These are phyloP conservation scores for Suillus sp. DNA, from an alignment of 768 basidiomycete species.

Conservation along the genomic window DNA sequence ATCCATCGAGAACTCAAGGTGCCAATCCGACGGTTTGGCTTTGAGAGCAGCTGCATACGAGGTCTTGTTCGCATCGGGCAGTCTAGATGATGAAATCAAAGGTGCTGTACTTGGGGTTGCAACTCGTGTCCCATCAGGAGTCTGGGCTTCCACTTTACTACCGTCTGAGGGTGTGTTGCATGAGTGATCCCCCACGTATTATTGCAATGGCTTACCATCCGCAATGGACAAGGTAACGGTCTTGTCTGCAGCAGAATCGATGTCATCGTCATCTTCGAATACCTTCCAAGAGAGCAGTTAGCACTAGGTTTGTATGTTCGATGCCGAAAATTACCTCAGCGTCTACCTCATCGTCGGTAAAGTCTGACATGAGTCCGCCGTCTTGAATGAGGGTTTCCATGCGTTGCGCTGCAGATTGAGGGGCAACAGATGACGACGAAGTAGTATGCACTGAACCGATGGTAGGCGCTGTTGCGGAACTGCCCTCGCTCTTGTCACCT, in stretches of 20 bases:
- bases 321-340: constrained; percentile 53
- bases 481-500: constrained; percentile 19
- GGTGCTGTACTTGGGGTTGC: constrained; percentile 73
- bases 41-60: constrained; percentile 97
- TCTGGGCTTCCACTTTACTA: constrained; percentile 92
- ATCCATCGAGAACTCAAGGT: constrained; percentile 94
- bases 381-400: constrained; percentile 63
- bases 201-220: constrained; percentile 55
- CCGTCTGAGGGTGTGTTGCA: constrained; percentile 60
- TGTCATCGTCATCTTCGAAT: constrained; percentile 85
- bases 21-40: constrained; percentile 93
- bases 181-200: constrained; percentile 6
- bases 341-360: constrained; percentile 85
- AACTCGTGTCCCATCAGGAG: constrained; percentile 93
- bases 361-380: constrained; percentile 68
- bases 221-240: constrained; percentile 83
- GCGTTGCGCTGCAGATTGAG: constrained; percentile 21
- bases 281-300: constrained; percentile 45
- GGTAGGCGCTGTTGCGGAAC: constrained; percentile 19
- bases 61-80: constrained; percentile 41
- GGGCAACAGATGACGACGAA: constrained; percentile 28
- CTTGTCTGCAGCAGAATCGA: constrained; percentile 73
- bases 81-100: constrained; percentile 34
- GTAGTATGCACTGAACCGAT: constrained; percentile 23
- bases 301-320: constrained; percentile 9